phyloP scores from a whole-genome alignment of 768 basidiomycete genomes.

The Rhizopogon vesiculosus region DNA sequence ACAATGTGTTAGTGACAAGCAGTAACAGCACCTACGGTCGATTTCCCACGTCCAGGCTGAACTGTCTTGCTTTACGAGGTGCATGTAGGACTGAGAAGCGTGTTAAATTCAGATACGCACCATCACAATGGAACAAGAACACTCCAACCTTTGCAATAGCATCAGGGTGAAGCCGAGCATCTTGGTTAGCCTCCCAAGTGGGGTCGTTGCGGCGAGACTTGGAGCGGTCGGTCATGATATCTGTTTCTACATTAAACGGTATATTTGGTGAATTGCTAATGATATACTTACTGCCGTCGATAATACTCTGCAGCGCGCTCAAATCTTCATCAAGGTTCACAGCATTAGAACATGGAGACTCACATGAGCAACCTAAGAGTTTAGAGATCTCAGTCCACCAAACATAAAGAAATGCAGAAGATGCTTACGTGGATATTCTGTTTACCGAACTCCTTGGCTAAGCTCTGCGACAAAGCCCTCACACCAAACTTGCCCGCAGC shows the following conservation, averaged over 20 bases:
- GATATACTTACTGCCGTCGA: neutral
- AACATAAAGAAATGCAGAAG: neutral
- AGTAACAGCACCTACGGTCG: conserved; percentile 47
- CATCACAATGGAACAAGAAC: neutral
- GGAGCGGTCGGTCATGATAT: conserved; percentile 26
- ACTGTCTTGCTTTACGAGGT: conserved; percentile 62
- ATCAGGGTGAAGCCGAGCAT: conserved; percentile 52
- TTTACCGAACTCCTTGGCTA: conserved; percentile 72
- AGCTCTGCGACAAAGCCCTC: conserved; percentile 62
- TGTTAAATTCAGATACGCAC: neutral
- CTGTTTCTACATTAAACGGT: neutral
- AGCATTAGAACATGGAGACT: conserved; percentile 19
- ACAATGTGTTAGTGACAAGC: neutral
- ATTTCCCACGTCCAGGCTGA: conserved; percentile 80
- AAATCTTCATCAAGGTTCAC: neutral
- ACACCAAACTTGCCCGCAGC: conserved; percentile 61
- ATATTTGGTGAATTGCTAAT: neutral
- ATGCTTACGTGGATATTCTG: conserved; percentile 63
- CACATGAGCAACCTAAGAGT: conserved; percentile 57
- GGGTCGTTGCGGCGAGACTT: conserved; percentile 25
- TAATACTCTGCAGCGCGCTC: neutral
- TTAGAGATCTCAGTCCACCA: conserved; percentile 1
- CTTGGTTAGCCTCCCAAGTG: conserved; percentile 40
- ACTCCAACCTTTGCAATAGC: conserved; percentile 62
- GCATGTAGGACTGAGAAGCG: conserved; percentile 53